A percentile compares a stretch with the other conserved stretches of the same genome.
phyloP scores from a whole-genome alignment of 2,329 filamentous ascomycete genomes.

The Fusarium xylarioides region DNA sequence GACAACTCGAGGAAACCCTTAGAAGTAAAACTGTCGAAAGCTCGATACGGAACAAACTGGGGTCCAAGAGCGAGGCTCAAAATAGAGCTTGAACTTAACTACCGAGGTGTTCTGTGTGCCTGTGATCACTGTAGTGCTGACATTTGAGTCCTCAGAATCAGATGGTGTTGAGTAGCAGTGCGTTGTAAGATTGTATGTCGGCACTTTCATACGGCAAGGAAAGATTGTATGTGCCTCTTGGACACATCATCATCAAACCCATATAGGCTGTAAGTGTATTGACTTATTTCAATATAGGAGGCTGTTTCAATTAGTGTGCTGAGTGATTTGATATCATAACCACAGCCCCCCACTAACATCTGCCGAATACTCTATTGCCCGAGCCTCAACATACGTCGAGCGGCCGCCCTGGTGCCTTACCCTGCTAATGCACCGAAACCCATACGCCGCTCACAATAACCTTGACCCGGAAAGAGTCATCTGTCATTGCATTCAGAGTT shows the following conservation, averaged over 20 bases:
- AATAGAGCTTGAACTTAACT: not conserved
- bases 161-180: not conserved
- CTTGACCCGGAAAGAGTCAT: not conserved
- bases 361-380: not conserved
- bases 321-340: not conserved
- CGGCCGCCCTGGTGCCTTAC: not conserved
- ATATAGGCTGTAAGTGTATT: not conserved
- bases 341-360: not conserved
- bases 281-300: not conserved
- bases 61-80: conserved; percentile 1
- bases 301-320: not conserved
- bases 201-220: not conserved
- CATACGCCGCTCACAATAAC: not conserved
- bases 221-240: not conserved
- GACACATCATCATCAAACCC: not conserved
- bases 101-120: not conserved
- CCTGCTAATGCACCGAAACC: not conserved
- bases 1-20: not conserved
- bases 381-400: not conserved
- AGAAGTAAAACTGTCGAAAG: not conserved
- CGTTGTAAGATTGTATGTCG: not conserved
- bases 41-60: conserved; percentile 1
- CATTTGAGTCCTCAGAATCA: not conserved
- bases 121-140: not conserved
- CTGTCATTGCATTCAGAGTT: not conserved